These are phyloP conservation scores for Rhizopogon vulgaris DNA, from an alignment of 768 basidiomycete genomes.

Conservation along the genomic window DNA sequence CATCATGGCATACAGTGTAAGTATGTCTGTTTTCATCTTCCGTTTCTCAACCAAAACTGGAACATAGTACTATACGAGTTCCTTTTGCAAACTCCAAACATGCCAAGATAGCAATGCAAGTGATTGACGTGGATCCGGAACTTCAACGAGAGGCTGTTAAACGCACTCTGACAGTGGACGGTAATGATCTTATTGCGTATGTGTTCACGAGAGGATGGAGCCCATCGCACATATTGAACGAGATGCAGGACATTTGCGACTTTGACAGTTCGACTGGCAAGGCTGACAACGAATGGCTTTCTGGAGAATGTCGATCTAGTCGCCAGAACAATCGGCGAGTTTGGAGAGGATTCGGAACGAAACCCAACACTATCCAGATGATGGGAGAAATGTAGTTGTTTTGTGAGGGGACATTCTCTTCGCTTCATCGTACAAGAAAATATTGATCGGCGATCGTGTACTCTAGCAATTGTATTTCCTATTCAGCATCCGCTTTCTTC, in stretches of 20 bases:
- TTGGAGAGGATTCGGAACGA: constrained; percentile 58
- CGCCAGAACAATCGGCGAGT: constrained; percentile 73
- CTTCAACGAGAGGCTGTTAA: constrained; percentile 77
- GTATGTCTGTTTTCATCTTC: constrained; percentile 8
- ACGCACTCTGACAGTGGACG: constrained; percentile 62
- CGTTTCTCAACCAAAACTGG: not conserved
- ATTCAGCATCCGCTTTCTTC: constrained; percentile 66
- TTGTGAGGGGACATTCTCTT: constrained; percentile 7
- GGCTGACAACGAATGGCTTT: constrained; percentile 80
- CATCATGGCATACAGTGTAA: constrained; percentile 53
- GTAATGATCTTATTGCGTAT: constrained; percentile 69
- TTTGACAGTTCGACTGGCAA: constrained; percentile 77
- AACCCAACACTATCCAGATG: not conserved
- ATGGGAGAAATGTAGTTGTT: constrained; percentile 1
- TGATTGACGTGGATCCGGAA: constrained; percentile 83
- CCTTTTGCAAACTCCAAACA: constrained; percentile 74
- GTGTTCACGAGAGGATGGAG: constrained; percentile 22
- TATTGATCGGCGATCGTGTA: constrained; percentile 1
- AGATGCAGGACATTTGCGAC: constrained; percentile 60
- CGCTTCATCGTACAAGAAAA: constrained; percentile 10
- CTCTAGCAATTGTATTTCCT: too few relatives aligned
- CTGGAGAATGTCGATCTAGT: constrained; percentile 87
- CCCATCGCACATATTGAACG: not conserved
- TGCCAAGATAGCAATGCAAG: constrained; percentile 74
- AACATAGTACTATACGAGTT: constrained; percentile 58